These are phyloP conservation scores for Zasmidium angulare DNA, from an alignment of 2,329 filamentous ascomycete species.

Conservation along the genomic window DNA sequence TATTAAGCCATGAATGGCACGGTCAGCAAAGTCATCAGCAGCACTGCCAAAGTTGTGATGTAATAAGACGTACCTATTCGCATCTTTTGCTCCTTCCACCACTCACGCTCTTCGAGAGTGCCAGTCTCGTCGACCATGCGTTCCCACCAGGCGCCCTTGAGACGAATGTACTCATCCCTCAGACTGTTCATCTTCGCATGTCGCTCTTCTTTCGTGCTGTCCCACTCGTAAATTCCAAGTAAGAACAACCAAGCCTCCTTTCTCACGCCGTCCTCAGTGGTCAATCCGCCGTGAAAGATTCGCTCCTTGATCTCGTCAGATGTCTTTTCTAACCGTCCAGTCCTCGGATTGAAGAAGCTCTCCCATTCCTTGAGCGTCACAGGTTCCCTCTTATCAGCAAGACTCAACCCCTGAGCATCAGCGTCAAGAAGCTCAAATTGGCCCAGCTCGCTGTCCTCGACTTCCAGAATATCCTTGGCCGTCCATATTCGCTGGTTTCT, in stretches of 20 bases:
- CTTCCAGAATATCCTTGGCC: conserved; percentile 84
- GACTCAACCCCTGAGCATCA: conserved; percentile 68
- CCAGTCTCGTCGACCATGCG: conserved; percentile 79
- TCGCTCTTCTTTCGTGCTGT: conserved; percentile 82
- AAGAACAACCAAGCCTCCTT: conserved; percentile 98
- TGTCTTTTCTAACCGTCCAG: conserved; percentile 75
- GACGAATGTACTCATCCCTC: conserved; percentile 86
- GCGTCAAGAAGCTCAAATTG: conserved; percentile 92
- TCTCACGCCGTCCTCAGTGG: conserved; percentile 83
- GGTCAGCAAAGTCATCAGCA: conserved; percentile 41
- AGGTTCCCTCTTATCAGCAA: conserved; percentile 73
- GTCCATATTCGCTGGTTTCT: conserved; percentile 87
- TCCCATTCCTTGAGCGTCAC: conserved; percentile 87
- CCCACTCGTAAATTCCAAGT: conserved; percentile 89
- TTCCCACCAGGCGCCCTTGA: conserved; percentile 98
- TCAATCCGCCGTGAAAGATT: conserved; percentile 92
- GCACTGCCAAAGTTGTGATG: conserved; percentile 15
- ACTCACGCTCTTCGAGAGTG: conserved; percentile 80
- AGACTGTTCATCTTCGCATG: conserved; percentile 79
- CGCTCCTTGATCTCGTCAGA: conserved; percentile 93
- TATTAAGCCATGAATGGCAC: conserved; percentile 54
- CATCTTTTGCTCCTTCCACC: conserved; percentile 92
- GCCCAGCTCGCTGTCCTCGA: conserved; percentile 91
- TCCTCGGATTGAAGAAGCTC: conserved; percentile 76
- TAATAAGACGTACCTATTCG: conserved; percentile 73